Percentiles rank a stretch among this genome's conserved stretches.
Conservation (phyloP, 352 stramenopile genomes). For the Globisporangium sylvaticum region DNA sequence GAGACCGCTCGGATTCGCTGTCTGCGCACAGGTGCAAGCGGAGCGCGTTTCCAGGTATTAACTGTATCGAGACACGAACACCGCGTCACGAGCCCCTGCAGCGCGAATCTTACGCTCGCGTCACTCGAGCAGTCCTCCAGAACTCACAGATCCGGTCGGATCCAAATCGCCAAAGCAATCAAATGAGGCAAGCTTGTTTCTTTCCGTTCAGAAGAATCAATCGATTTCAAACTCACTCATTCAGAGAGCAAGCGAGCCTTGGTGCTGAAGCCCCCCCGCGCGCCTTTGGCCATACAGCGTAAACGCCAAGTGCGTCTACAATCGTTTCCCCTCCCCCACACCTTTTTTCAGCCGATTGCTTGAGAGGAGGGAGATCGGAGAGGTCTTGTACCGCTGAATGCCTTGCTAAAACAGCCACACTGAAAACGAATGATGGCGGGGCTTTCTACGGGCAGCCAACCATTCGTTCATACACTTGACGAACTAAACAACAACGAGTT, state of each 20-base stretch:
- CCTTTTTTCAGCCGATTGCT: not conserved
- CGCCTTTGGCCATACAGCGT: not conserved
- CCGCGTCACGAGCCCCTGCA: not conserved
- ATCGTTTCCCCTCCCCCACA: not conserved
- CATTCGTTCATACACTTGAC: too few species aligned
- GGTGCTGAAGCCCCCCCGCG: not conserved
- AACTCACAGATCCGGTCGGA: not conserved
- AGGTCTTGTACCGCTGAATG: too few species aligned
- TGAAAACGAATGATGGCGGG: too few species aligned
- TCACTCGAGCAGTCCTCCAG: not conserved
- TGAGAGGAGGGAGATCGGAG: not conserved
- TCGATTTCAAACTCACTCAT: not conserved
- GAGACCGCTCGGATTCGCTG: not conserved
- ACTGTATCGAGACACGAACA: not conserved
- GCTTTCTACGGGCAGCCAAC: too few species aligned
- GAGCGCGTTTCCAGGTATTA: not conserved
- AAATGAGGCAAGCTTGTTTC: too few species aligned
- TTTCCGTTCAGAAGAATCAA: not conserved
- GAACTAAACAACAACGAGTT: too few species aligned
- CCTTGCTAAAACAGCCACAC: too few species aligned
- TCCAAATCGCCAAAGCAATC: too few species aligned
- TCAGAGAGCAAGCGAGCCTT: not conserved
- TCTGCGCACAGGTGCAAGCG: not conserved
- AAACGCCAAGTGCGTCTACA: not conserved
- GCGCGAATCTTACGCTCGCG: not conserved